Evolutionary conservation across 2,329 filamentous ascomycete species (phyloP).

Genomic region (Verticillium zaregamsianum): DNA sequence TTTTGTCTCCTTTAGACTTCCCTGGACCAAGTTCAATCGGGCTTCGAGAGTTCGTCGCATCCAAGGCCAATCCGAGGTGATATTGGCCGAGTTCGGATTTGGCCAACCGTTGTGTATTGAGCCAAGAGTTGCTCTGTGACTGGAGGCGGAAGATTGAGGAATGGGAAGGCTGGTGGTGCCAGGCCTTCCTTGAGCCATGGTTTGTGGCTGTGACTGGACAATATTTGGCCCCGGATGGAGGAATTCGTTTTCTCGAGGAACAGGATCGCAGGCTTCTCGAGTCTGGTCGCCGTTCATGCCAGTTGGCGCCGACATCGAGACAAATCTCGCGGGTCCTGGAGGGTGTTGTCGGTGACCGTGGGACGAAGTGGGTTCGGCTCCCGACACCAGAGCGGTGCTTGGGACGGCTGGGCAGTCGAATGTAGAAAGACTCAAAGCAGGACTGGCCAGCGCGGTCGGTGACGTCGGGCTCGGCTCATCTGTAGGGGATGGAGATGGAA

Average conservation of each 20-base stretch:
- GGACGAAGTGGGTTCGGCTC: not conserved
- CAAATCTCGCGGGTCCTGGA: not conserved
- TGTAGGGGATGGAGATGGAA: constrained; percentile 61
- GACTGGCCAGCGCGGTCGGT: not conserved
- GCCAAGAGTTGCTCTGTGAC: not conserved
- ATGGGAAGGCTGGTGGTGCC: not conserved
- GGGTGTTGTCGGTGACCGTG: not conserved
- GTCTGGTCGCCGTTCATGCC: not conserved
- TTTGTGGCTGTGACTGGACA: not conserved
- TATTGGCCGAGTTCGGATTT: not conserved
- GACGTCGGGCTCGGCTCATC: constrained; percentile 50
- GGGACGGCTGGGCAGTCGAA: not conserved
- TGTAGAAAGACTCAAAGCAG: not conserved
- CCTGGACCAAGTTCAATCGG: not conserved
- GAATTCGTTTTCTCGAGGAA: not conserved
- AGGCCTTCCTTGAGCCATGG: not conserved
- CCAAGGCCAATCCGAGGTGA: not conserved
- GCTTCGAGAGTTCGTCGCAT: not conserved
- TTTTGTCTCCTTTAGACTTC: not conserved
- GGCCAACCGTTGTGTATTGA: not conserved
- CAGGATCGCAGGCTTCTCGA: not conserved
- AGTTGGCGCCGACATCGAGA: not conserved
- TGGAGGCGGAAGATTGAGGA: not conserved
- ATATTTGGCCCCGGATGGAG: not conserved
- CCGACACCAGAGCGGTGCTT: not conserved